Percentiles rank a stretch among this genome's conserved stretches.
Conservation (phyloP, 495 filamentous ascomycete genomes). For the Podospora appendiculata region DNA sequence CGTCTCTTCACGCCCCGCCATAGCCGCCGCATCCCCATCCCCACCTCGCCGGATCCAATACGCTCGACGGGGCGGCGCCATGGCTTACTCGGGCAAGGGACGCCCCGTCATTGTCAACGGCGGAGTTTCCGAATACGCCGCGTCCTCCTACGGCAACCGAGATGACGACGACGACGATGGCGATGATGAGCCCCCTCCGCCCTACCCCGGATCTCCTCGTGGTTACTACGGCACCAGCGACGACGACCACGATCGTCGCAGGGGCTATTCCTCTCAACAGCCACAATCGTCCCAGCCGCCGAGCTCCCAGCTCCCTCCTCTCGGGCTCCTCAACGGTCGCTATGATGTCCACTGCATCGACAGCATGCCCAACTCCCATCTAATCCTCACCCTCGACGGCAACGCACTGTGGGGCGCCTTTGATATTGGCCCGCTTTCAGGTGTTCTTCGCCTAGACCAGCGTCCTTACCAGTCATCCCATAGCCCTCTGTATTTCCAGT, state of each 20-base stretch:
- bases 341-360: constrained; percentile 21
- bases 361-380: background rate
- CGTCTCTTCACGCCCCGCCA: background rate
- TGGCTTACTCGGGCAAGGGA: background rate
- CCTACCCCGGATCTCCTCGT: constrained; percentile 10
- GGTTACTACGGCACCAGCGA: background rate
- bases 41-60: background rate
- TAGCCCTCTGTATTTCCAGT: constrained; percentile 11
- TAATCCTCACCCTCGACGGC: constrained; percentile 27
- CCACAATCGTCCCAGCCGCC: too few species aligned
- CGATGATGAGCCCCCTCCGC: constrained; percentile 17
- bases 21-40: background rate
- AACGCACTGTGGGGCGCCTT: constrained; percentile 25
- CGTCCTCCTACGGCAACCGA: too few species aligned
- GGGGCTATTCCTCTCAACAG: too few species aligned
- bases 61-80: constrained; percentile 1
- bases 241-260: background rate
- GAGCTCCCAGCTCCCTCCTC: constrained; percentile 2
- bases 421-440: constrained; percentile 20
- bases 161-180: constrained; percentile 1
- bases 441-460: constrained; percentile 18
- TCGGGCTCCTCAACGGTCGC: constrained; percentile 39
- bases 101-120: background rate
- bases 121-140: background rate
- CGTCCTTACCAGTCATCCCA: constrained; percentile 22